Base-by-base conservation (phyloP, 2,329 filamentous ascomycete species). In the Alternaria novae-zelandiae region DNA sequence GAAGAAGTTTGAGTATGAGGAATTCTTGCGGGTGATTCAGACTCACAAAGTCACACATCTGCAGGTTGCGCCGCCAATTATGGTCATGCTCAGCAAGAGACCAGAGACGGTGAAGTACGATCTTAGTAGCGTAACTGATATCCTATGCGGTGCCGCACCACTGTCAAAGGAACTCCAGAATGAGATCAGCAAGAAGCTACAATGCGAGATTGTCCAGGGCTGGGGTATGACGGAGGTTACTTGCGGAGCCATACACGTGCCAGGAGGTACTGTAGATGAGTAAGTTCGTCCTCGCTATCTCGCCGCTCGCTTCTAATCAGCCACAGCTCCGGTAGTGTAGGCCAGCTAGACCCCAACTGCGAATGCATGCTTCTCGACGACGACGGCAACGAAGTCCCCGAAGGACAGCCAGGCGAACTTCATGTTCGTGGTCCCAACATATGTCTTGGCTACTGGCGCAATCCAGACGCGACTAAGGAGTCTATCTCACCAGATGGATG, bases 171-270 rank as follows among this genome's bases (percentile, higher is more conserved):
- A 82, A 53, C 67, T 83, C 41, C 79, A 81, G 68, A 81, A 81
- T 43, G 78, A 80, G 53, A 76, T 82, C 6, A 72, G 70, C 6
- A 70, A 59, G 51, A 76, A 73, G 53, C 74, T 82, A 51, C 70
- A 70, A 9, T 78, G 79, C 36, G 70, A 77, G 32, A 78, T 82
- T 30, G 66, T 74, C 23, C 80, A 82, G 57, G 79, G 78, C 2
- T 83, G 79, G 80, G 80, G 80, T 2, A 81, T 81, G 79, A 80
- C 79, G 4, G 81, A 82, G 55, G 79, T 82, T 12, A 82, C 79
- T 10, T 81, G 79, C 64, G 79, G 78, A n/a, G 78, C 74, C 2
- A 77, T 81, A 20, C 63, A 77, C 53, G 79, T 82, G 20, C 70
- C 76, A 20, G 78, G 80, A 15, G 74, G 73, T 12, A 73, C 67